These are phyloP conservation scores for Ceratocystis variospora DNA, from an alignment of 2,329 filamentous ascomycete species.

Conservation along the genomic window DNA sequence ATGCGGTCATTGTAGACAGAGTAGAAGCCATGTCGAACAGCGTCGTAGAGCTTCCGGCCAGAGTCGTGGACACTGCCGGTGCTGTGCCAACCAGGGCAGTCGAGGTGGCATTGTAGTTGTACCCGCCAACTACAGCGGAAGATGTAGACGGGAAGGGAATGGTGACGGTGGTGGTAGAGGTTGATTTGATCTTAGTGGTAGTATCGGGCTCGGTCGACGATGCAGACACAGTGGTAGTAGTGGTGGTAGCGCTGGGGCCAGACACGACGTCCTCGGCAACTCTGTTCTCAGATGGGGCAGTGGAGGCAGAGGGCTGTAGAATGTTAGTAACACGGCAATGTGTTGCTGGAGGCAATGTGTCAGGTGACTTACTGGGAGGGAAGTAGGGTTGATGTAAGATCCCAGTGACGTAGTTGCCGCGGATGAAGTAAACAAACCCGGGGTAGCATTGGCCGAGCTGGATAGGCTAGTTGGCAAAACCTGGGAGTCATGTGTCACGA, in stretches of 20 bases:
- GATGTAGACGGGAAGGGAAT: constrained; percentile 6
- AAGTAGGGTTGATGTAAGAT: not conserved
- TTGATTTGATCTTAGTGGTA: constrained; percentile 7
- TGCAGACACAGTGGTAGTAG: not conserved
- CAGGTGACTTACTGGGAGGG: not conserved
- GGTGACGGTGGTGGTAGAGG: constrained; percentile 2
- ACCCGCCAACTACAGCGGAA: not conserved
- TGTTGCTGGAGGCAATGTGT: not conserved
- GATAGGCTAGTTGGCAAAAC: not conserved
- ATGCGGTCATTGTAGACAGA: not conserved
- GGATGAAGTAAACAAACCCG: not conserved
- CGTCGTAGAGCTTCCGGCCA: not conserved
- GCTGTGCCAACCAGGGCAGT: not conserved
- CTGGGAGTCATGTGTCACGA: constrained; percentile 1
- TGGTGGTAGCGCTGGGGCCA: not conserved
- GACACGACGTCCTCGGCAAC: not conserved
- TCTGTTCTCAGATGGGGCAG: not conserved
- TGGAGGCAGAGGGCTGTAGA: not conserved
- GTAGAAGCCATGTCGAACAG: not conserved
- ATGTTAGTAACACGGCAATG: not conserved
- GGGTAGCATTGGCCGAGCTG: not conserved
- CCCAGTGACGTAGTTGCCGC: not conserved
- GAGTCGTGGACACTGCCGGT: not conserved
- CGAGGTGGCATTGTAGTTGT: constrained; percentile 1
- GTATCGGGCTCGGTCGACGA: constrained; percentile 8